Conservation (phyloP, 805 yeast genomes). For the Suhomyces faveliae region DNA sequence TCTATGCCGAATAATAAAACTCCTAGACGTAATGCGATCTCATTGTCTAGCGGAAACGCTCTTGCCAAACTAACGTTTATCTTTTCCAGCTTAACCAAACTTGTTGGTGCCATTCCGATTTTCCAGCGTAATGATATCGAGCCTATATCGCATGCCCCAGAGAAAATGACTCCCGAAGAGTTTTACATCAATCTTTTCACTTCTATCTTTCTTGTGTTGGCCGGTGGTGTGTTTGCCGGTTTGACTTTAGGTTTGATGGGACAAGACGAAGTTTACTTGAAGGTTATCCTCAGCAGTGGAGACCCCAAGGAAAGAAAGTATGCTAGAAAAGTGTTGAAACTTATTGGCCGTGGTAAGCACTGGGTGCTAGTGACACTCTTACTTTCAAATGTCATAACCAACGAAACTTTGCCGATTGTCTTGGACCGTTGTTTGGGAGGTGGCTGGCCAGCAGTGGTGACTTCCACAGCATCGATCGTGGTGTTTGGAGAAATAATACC, state of each 20-base stretch:
- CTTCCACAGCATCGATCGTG: conserved; percentile 90
- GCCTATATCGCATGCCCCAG: conserved; percentile 10
- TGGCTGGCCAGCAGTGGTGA: conserved; percentile 94
- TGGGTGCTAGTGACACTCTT: conserved; percentile 92
- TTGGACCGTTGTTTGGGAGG: conserved; percentile 92
- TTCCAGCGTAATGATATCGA: conserved; percentile 8
- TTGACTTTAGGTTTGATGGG: conserved; percentile 96
- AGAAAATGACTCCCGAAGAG: conserved; percentile 33
- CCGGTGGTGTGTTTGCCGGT: conserved; percentile 92
- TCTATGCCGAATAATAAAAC: conserved; percentile 21
- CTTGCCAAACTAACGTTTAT: conserved; percentile 31
- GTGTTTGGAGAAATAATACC: conserved; percentile 96
- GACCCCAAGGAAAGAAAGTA: conserved; percentile 60
- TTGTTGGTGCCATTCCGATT: conserved; percentile 38
- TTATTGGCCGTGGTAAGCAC: conserved; percentile 85
- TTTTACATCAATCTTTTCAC: conserved; percentile 50
- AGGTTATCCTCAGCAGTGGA: conserved; percentile 90
- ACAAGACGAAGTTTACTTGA: conserved; percentile 92
- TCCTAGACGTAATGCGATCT: conserved; percentile 31
- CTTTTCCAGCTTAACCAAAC: conserved; percentile 31
- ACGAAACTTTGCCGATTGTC: conserved; percentile 92
- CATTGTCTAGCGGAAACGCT: conserved; percentile 21
- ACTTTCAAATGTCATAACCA: conserved; percentile 84
- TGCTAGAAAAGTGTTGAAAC: conserved; percentile 67
- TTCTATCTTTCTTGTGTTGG: conserved; percentile 60